Percentiles rank a stretch among this genome's conserved stretches.
Evolutionary conservation across 148 eudicot species (phyloP).

Genomic region (Rhododendron simsii): DNA sequence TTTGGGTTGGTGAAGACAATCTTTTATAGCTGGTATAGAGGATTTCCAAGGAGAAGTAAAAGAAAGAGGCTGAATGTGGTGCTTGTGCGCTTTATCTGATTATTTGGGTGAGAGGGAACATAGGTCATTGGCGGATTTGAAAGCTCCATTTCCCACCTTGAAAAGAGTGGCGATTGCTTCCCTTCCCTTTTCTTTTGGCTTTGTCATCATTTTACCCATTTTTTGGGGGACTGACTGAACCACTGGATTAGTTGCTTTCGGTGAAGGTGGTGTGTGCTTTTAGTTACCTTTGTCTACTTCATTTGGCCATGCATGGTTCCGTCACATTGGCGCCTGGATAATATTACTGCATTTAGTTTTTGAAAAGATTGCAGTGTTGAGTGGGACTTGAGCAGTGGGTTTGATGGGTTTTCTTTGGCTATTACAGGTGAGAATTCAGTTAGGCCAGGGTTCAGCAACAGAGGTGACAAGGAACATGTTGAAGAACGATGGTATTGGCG

Average conservation of each 20-base stretch:
- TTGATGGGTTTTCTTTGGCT: constrained; percentile 14
- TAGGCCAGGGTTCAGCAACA: constrained; percentile 93
- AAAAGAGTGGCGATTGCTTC: neutral
- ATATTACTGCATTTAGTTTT: neutral
- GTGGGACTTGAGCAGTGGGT: neutral
- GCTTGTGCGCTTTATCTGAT: neutral
- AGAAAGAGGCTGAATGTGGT: neutral
- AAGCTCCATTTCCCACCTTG: neutral
- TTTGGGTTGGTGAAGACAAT: neutral
- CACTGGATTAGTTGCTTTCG: neutral
- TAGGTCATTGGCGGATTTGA: neutral
- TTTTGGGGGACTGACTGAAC: neutral
- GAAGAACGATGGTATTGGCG: constrained; percentile 80
- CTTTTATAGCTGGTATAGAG: neutral
- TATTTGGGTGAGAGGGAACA: neutral
- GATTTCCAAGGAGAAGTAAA: neutral
- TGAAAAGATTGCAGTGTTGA: neutral
- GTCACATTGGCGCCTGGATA: neutral
- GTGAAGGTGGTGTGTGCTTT: neutral
- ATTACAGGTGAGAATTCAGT: constrained; percentile 86
- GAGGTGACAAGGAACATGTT: constrained; percentile 77
- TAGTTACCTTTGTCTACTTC: neutral
- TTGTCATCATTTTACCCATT: neutral
- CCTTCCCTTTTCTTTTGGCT: neutral
- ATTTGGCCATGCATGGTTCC: neutral